Evolutionary conservation across 2,329 filamentous ascomycete genomes (phyloP).

Genomic region (Fusarium sp.): DNA sequence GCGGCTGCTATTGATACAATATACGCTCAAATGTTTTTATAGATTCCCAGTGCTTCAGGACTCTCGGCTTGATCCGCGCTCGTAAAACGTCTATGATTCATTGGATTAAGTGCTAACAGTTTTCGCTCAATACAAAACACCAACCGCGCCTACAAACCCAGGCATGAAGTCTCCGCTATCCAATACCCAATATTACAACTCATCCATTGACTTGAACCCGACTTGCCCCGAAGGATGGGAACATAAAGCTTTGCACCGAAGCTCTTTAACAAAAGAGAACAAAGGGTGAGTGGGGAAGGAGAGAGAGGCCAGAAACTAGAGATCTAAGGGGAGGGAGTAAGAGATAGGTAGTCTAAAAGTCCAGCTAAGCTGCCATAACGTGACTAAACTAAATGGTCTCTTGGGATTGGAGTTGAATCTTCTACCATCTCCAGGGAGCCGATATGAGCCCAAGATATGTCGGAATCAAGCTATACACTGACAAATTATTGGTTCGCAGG

Average conservation of each 20-base stretch:
- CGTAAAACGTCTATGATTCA: constrained; percentile 15
- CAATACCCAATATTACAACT: constrained; percentile 27
- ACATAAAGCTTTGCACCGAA: constrained; percentile 3
- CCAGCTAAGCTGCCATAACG: neutral
- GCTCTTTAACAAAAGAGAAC: constrained; percentile 32
- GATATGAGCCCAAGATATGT: constrained; percentile 12
- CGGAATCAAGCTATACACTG: constrained; percentile 1
- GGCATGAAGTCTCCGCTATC: constrained; percentile 10
- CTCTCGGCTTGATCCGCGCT: constrained; percentile 12
- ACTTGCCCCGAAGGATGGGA: constrained; percentile 9
- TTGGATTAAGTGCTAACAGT: constrained; percentile 16
- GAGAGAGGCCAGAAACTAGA: neutral
- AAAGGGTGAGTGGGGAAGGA: constrained; percentile 25
- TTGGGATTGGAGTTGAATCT: neutral
- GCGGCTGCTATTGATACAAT: neutral
- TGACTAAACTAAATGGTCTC: neutral
- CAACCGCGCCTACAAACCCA: constrained; percentile 20
- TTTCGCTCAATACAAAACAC: constrained; percentile 36
- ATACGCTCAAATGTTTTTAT: constrained; percentile 35
- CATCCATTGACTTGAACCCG: constrained; percentile 18
- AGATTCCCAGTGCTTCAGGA: constrained; percentile 14
- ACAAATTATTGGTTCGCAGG: constrained; percentile 38
- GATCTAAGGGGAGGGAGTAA: neutral
- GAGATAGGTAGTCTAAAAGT: neutral
- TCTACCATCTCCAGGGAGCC: neutral